These are phyloP conservation scores for Phylloporus scabripes DNA, from an alignment of 768 basidiomycete species.

Conservation along the genomic window DNA sequence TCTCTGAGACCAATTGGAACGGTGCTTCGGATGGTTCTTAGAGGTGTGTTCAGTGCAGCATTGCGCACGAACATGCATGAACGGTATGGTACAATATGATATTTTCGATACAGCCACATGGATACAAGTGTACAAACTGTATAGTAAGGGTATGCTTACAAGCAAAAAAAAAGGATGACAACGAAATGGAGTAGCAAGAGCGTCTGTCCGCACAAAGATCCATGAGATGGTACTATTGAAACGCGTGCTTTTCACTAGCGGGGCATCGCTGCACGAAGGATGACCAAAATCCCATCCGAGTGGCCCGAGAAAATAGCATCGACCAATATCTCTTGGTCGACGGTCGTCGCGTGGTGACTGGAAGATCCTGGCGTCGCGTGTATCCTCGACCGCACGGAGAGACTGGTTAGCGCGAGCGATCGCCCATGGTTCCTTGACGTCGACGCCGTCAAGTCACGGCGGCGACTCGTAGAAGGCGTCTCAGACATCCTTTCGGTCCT, in stretches of 20 bases:
- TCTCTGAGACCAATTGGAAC: neutral
- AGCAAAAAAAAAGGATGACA: neutral
- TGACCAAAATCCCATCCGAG: conserved; percentile 79
- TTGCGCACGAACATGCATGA: no score
- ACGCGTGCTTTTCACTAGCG: neutral
- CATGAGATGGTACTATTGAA: neutral
- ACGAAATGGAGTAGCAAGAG: neutral
- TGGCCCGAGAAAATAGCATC: conserved; percentile 85
- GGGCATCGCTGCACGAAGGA: conserved; percentile 49
- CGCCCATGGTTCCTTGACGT: conserved; percentile 13
- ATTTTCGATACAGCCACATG: no score
- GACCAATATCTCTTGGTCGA: conserved; percentile 43
- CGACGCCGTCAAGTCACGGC: conserved; percentile 22
- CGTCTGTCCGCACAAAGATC: neutral
- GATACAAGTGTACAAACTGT: no score
- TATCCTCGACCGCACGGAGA: conserved; percentile 8
- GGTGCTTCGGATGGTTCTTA: no score
- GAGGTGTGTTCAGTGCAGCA: no score
- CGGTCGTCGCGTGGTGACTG: neutral
- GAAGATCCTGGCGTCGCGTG: conserved; percentile 2
- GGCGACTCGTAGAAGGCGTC: conserved; percentile 26
- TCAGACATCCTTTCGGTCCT: conserved; percentile 28
- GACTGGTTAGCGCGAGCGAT: conserved; percentile 1
- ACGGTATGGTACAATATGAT: no score
- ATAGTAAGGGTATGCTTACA: neutral